Percentiles rank a stretch among this genome's conserved stretches.
Conservation (phyloP, 192 early-diverging fungal species). For the Coemansia umbellata region DNA sequence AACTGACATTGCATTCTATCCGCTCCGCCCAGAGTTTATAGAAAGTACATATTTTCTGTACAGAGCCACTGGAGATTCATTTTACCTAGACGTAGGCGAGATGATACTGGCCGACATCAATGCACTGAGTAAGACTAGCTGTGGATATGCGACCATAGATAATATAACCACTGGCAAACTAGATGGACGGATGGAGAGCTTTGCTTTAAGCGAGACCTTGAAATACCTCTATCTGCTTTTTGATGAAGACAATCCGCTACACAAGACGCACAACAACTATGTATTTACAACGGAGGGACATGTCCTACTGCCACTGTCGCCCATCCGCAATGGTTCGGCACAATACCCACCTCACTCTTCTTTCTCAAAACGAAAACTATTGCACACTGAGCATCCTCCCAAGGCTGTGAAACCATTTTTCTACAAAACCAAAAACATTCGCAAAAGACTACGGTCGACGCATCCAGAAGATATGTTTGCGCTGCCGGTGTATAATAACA, state of each 20-base stretch:
- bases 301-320: constrained; percentile 35
- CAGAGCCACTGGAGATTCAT: constrained; percentile 82
- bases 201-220: constrained; percentile 88
- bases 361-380: constrained; percentile 23
- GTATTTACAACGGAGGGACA: constrained; percentile 83
- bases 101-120: constrained; percentile 81
- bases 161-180: constrained; percentile 59
- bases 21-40: constrained; percentile 88
- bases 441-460: constrained; percentile 5
- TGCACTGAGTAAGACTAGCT: constrained; percentile 59
- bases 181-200: constrained; percentile 94
- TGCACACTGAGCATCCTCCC: constrained; percentile 24
- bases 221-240: constrained; percentile 98
- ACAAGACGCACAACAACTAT: constrained; percentile 66
- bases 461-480: constrained; percentile 28
- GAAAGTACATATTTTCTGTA: constrained; percentile 94
- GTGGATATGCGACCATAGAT: constrained; percentile 75
- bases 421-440: constrained; percentile 24
- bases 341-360: constrained; percentile 33
- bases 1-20: constrained; percentile 70
- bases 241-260: constrained; percentile 71
- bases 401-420: constrained; percentile 8
- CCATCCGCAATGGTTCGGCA: constrained; percentile 13
- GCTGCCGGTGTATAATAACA: constrained; percentile 3
- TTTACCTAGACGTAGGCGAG: constrained; percentile 88